These are phyloP conservation scores for Euptelea pleiosperma DNA, from an alignment of 164 flowering plant genomes.

Conservation along the genomic window DNA sequence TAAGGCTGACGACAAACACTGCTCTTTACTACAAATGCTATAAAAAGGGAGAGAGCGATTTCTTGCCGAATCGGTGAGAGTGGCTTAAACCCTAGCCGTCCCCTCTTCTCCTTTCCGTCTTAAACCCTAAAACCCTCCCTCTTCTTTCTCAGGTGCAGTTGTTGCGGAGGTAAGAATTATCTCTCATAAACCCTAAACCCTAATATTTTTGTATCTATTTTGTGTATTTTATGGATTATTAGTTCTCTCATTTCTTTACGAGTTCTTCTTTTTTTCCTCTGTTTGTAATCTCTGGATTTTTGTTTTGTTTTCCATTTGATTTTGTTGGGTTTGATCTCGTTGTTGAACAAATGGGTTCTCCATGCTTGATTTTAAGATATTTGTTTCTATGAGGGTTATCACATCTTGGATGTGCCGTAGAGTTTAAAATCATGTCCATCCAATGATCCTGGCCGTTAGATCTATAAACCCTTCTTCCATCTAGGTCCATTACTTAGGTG, in stretches of 20 bases:
- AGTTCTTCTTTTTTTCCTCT: background rate
- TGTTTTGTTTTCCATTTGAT: background rate
- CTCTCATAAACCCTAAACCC: background rate
- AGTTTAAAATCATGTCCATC: too few species aligned
- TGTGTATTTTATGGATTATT: background rate
- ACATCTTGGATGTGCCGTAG: background rate
- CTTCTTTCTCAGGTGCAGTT: too few species aligned
- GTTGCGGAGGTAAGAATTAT: too few species aligned
- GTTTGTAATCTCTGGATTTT: background rate
- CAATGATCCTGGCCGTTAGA: too few species aligned
- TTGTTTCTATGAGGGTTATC: background rate
- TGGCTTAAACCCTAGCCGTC: constrained; percentile 18
- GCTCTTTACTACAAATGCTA: background rate
- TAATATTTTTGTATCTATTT: too few species aligned
- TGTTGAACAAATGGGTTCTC: background rate
- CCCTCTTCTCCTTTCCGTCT: background rate
- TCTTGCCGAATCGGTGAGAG: background rate
- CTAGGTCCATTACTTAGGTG: too few species aligned
- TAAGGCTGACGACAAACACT: too few species aligned
- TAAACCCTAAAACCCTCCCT: constrained; percentile 7
- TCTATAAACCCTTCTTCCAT: too few species aligned
- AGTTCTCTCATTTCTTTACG: background rate
- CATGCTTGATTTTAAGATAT: background rate
- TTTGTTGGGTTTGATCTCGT: background rate
- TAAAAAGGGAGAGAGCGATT: background rate